Percentiles rank a stretch among this genome's conserved stretches.
phyloP scores from a whole-genome alignment of 352 stramenopile genomes.

The Phytopythium sindhum region DNA sequence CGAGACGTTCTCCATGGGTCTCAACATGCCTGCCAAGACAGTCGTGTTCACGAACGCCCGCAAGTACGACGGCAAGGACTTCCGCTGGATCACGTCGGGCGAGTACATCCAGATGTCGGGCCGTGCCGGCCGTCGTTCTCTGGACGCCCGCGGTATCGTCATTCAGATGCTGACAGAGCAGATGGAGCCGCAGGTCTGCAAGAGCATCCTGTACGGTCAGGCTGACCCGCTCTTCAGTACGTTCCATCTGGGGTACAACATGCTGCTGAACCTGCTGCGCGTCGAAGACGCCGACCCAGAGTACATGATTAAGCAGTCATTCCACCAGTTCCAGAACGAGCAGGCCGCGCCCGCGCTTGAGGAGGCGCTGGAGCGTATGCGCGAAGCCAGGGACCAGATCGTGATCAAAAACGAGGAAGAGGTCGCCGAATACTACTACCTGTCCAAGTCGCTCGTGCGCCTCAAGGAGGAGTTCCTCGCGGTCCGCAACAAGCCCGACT shows the following conservation, averaged over 20 bases:
- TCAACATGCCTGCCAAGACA: slow-evolving; percentile 99
- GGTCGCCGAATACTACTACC: slow-evolving; percentile 87
- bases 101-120: slow-evolving; percentile 97
- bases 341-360: slow-evolving; percentile 74
- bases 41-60: slow-evolving; percentile 98
- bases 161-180: slow-evolving; percentile 99
- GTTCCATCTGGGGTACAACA: slow-evolving; percentile 99
- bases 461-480: slow-evolving; percentile 91
- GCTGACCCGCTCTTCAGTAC: slow-evolving; percentile 65
- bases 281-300: slow-evolving; percentile 97
- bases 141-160: slow-evolving; percentile 97
- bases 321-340: slow-evolving; percentile 94
- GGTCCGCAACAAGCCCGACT: slow-evolving; percentile 90
- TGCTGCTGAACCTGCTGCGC: slow-evolving; percentile 99
- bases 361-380: slow-evolving; percentile 71
- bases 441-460: slow-evolving; percentile 90
- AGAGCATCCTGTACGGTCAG: slow-evolving; percentile 90
- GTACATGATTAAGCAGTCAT: slow-evolving; percentile 98
- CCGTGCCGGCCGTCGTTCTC: slow-evolving; percentile 95
- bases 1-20: slow-evolving; percentile 96
- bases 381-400: slow-evolving; percentile 86
- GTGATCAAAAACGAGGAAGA: slow-evolving; percentile 88
- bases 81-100: slow-evolving; percentile 95
- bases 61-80: slow-evolving; percentile 96
- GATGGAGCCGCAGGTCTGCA: slow-evolving; percentile 97